Percentiles rank a stretch among this genome's conserved stretches.
Evolutionary conservation across 495 filamentous ascomycete genomes (phyloP).

Genomic region (Aspergillus taichungensis): DNA sequence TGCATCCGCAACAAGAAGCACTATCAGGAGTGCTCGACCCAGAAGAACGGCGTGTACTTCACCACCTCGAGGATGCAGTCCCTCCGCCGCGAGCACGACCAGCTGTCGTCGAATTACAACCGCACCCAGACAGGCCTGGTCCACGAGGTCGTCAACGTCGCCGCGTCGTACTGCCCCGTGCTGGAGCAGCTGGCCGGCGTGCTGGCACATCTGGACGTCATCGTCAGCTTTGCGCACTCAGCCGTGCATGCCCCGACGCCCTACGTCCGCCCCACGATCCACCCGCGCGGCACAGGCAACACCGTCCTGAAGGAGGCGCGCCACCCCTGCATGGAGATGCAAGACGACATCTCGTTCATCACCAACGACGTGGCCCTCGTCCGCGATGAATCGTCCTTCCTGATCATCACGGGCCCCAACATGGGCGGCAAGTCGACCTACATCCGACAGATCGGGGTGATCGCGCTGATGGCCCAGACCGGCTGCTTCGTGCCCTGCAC

Average conservation of each 20-base stretch:
- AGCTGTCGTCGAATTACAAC: slow-evolving; percentile 92
- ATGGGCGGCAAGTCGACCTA: slow-evolving; percentile 99
- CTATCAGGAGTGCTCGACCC: slow-evolving; percentile 94
- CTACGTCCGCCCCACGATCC: slow-evolving; percentile 88
- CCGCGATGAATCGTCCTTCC: slow-evolving; percentile 77
- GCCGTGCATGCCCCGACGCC: slow-evolving; percentile 87
- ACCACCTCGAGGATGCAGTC: slow-evolving; percentile 78
- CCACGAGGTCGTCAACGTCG: slow-evolving; percentile 84
- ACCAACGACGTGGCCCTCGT: slow-evolving; percentile 88
- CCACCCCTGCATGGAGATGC: slow-evolving; percentile 98
- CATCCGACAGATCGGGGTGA: slow-evolving; percentile 95
- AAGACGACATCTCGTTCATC: slow-evolving; percentile 97
- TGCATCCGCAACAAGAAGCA: slow-evolving; percentile 85
- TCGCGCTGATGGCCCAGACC: slow-evolving; percentile 94
- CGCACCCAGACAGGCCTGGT: slow-evolving; percentile 88
- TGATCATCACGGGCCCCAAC: slow-evolving; percentile 97
- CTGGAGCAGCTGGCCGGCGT: slow-evolving; percentile 83
- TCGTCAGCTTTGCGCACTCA: slow-evolving; percentile 90
- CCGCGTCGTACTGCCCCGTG: slow-evolving; percentile 89
- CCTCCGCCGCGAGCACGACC: slow-evolving; percentile 83
- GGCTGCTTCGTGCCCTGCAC: slow-evolving; percentile 94
- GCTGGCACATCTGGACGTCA: slow-evolving; percentile 91
- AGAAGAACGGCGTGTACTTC: slow-evolving; percentile 99
- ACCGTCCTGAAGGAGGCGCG: slow-evolving; percentile 88
- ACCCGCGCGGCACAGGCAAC: slow-evolving; percentile 80